Evolutionary conservation across 495 filamentous ascomycete species (phyloP).

Genomic region (Lasiosphaeria ovina): DNA sequence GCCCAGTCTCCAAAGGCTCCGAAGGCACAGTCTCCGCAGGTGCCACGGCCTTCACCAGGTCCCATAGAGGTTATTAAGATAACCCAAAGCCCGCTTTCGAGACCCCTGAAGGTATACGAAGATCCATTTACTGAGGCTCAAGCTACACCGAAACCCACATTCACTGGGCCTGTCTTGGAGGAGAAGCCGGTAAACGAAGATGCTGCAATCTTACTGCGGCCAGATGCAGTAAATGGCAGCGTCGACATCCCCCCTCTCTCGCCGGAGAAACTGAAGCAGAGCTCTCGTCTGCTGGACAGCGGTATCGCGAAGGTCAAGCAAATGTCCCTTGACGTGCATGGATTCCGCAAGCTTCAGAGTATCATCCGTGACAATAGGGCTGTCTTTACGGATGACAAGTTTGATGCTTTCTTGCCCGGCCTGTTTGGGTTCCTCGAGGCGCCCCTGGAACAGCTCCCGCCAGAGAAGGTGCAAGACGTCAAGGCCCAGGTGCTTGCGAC

Average conservation of each 20-base stretch:
- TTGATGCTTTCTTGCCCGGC: constrained; percentile 69
- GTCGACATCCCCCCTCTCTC: constrained; percentile 26
- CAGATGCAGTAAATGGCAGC: constrained; percentile 15
- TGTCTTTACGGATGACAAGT: constrained; percentile 57
- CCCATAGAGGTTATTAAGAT: constrained; percentile 20
- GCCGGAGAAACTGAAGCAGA: constrained; percentile 53
- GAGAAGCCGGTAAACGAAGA: constrained; percentile 55
- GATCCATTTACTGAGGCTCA: constrained; percentile 56
- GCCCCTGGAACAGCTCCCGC: constrained; percentile 39
- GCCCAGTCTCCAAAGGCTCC: too few relatives aligned
- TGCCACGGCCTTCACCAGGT: constrained; percentile 12
- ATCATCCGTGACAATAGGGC: constrained; percentile 69
- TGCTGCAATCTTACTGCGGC: constrained; percentile 38
- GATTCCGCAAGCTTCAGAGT: constrained; percentile 82
- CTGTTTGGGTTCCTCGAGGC: constrained; percentile 75
- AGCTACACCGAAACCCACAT: constrained; percentile 39
- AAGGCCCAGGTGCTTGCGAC: constrained; percentile 82
- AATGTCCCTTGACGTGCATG: constrained; percentile 75
- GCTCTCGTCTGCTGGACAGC: constrained; percentile 63
- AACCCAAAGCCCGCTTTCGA: constrained; percentile 31
- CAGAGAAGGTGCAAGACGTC: constrained; percentile 65
- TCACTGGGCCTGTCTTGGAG: constrained; percentile 47
- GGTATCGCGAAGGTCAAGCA: constrained; percentile 72
- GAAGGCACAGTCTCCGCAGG: constrained; percentile 2
- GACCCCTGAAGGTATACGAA: constrained; percentile 56